These are phyloP conservation scores for Yarrowia galli DNA, from an alignment of 1,139 yeast species.

Conservation along the genomic window DNA sequence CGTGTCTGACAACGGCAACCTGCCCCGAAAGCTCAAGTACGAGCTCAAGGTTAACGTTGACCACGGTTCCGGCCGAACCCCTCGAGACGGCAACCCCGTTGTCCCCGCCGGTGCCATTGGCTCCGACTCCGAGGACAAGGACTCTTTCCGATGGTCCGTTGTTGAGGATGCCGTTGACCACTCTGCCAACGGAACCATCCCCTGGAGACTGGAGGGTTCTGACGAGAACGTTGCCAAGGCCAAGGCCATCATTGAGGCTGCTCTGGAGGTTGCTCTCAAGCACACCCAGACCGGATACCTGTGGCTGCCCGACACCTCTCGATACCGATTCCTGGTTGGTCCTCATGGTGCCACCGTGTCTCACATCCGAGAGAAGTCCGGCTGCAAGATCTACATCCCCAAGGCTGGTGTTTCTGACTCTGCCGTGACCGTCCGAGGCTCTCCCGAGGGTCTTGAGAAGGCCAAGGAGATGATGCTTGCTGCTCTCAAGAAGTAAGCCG, in stretches of 20 bases:
- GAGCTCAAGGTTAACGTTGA: constrained; percentile 67
- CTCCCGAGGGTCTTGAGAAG: constrained; percentile 56
- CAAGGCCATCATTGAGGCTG: constrained; percentile 48
- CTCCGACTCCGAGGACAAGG: constrained; percentile 43
- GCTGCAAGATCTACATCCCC: constrained; percentile 70
- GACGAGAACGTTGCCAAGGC: constrained; percentile 53
- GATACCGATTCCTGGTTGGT: constrained; percentile 72
- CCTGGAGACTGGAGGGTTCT: constrained; percentile 53
- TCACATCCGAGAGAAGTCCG: constrained; percentile 65
- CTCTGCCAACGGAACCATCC: constrained; percentile 48
- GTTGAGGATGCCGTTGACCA: constrained; percentile 51
- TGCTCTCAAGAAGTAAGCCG: constrained; percentile 39
- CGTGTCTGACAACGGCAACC: constrained; percentile 72
- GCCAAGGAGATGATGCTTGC: constrained; percentile 55
- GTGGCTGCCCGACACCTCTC: constrained; percentile 57
- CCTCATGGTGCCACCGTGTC: constrained; percentile 76
- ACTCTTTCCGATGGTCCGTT: constrained; percentile 47
- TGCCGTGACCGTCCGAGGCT: constrained; percentile 49
- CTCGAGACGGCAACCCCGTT: constrained; percentile 43
- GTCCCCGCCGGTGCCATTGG: constrained; percentile 62
- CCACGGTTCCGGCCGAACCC: constrained; percentile 57
- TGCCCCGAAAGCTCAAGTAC: constrained; percentile 63
- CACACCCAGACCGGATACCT: constrained; percentile 58
- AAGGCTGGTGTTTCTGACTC: constrained; percentile 54
- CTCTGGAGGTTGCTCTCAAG: constrained; percentile 50